Evolutionary conservation across 2,329 filamentous ascomycete genomes (phyloP), one percentile per base, ranked within the genome.

Genomic region (Fusarium sp.): DNA sequence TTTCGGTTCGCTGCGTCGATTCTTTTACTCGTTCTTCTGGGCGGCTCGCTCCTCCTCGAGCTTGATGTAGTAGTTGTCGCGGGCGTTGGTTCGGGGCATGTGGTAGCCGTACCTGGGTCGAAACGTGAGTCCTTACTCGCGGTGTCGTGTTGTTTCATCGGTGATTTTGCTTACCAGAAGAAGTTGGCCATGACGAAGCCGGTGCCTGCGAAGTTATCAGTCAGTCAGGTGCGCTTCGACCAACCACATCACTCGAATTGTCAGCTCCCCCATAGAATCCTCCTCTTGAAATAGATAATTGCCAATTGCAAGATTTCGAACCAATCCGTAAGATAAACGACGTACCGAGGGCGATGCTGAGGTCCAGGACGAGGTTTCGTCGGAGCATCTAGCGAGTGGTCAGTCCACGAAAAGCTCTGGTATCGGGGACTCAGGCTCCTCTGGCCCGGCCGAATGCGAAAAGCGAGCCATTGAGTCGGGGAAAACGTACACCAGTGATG

Each of bases 41-140:
- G 78, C 81, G 60, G 86, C 86, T 64, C 87, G 87, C 81, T 88
- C 80, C 75, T 85, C 83, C 83, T 90, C 88, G 69, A 89, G 81
- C 81, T 88, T 84, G 81, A 80, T 80, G 84, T 89, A 89, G 85
- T 84, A 85, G 80, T 81, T 81, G 81, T 90, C 88, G 78, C 88
- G 88, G 71, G 83, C 84, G 77, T 85, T 80, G 77, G 86, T 89
- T 80, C 88, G 87, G 74, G 88, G 88, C 77, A 89, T 82, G 83
- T 90, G 88, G 83, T 79, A 90, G 80, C 88, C 88, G 84, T 89
- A 88, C 88, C 88, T 90, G 72, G 71, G 17, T 61, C 15, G 15
- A 38, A 60, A 15, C 26, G 27, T 75, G 35, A 76, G 68, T 62
- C 37, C 45, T 41, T 38, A 23, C 23, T 38, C 23, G 30, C 26